These are phyloP conservation scores for Beauveria scarabaeidicola DNA, from an alignment of 2,329 filamentous ascomycete genomes.

Conservation along the genomic window DNA sequence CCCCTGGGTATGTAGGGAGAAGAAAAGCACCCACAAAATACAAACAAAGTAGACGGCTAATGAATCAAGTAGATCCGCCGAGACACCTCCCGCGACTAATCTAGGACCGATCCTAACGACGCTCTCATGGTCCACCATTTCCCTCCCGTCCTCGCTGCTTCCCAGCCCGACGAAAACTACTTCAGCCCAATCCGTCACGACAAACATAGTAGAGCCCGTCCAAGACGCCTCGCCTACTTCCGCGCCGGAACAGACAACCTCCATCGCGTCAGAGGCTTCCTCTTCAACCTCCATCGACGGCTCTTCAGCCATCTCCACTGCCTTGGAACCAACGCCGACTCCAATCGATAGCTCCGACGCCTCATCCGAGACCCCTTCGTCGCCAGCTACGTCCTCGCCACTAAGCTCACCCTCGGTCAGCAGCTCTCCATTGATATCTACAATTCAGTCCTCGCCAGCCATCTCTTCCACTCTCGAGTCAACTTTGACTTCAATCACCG, in stretches of 20 bases:
- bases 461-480: neutral
- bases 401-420: neutral
- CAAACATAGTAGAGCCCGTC: neutral
- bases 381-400: neutral
- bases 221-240: neutral
- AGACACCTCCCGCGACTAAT: conserved; percentile 9
- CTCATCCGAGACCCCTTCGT: no score
- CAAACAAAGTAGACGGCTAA: neutral
- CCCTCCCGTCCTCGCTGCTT: neutral
- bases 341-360: no score
- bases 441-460: neutral
- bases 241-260: no score
- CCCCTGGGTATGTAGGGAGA: neutral
- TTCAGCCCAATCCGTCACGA: neutral
- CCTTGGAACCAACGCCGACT: no score
- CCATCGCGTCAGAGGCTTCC: no score
- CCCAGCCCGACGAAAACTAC: neutral
- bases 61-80: conserved; percentile 11
- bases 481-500: neutral
- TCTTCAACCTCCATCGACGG: no score
- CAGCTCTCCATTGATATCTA: neutral
- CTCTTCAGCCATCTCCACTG: no score
- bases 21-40: neutral
- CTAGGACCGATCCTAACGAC: neutral
- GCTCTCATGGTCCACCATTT: neutral